Conservation (phyloP, 495 filamentous ascomycete species). For the Opeltia flavorubescens region DNA sequence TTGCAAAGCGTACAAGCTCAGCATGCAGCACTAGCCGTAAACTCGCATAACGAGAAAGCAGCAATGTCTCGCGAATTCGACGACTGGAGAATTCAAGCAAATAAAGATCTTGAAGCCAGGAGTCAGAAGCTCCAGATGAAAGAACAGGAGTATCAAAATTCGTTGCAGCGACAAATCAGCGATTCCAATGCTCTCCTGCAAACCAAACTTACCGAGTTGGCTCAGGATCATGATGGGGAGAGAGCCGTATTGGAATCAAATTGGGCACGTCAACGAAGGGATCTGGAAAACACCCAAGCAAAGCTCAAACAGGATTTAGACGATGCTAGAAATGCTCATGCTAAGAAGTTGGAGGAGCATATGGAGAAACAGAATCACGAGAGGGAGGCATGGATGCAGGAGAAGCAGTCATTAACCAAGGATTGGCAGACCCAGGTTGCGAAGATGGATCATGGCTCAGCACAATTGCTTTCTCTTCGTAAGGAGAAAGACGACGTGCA, state of each 20-base stretch:
- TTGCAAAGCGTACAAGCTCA: slow-evolving; percentile 23
- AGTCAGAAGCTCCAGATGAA: background rate
- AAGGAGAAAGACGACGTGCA: slow-evolving; percentile 17
- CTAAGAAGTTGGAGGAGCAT: slow-evolving; percentile 12
- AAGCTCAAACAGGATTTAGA: slow-evolving; percentile 7
- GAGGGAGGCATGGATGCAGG: slow-evolving; percentile 12
- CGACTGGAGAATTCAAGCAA: slow-evolving; percentile 12
- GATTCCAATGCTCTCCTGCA: background rate
- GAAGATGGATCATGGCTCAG: slow-evolving; percentile 13
- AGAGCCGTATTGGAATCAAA: slow-evolving; percentile 1
- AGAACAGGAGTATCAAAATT: slow-evolving; percentile 13
- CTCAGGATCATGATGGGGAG: slow-evolving; percentile 6
- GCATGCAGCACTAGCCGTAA: slow-evolving; percentile 13
- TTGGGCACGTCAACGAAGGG: slow-evolving; percentile 9
- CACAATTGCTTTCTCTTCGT: slow-evolving; percentile 16
- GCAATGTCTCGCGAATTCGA: slow-evolving; percentile 13
- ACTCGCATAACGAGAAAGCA: slow-evolving; percentile 12
- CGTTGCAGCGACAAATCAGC: slow-evolving; percentile 14
- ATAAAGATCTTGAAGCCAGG: slow-evolving; percentile 8
- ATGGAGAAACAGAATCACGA: slow-evolving; percentile 5
- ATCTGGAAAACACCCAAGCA: slow-evolving; percentile 10
- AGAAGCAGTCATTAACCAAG: slow-evolving; percentile 7
- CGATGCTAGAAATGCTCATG: slow-evolving; percentile 5
- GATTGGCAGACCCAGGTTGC: slow-evolving; percentile 10
- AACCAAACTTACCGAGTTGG: background rate